These are phyloP conservation scores for Candida parachauliodes DNA, from an alignment of 805 yeast species.

Conservation along the genomic window DNA sequence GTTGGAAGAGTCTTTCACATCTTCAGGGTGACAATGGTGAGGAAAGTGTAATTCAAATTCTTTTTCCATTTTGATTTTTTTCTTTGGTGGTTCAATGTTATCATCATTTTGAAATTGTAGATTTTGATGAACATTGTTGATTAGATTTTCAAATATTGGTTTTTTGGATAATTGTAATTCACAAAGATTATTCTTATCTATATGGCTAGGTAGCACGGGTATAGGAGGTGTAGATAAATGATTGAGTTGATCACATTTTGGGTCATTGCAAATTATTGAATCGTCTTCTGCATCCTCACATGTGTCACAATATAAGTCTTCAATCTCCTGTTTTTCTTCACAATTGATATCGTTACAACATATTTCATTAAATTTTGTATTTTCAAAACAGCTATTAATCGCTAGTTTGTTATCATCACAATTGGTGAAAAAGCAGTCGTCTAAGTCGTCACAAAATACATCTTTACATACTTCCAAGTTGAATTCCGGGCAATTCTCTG, in stretches of 20 bases:
- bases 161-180: conserved; percentile 25
- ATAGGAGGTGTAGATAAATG: conserved; percentile 5
- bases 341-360: conserved; percentile 9
- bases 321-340: not conserved
- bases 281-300: conserved; percentile 1
- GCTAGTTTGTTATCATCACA: conserved; percentile 23
- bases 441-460: conserved; percentile 40
- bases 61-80: conserved; percentile 11
- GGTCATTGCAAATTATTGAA: conserved; percentile 4
- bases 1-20: conserved; percentile 5
- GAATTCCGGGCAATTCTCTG: conserved; percentile 24
- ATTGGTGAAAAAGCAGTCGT: conserved; percentile 37
- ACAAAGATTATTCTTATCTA: conserved; percentile 23
- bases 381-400: conserved; percentile 7
- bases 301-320: not conserved
- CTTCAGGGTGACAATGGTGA: conserved; percentile 29
- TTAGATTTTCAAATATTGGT: conserved; percentile 37
- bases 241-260: conserved; percentile 8
- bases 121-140: conserved; percentile 32
- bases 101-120: conserved; percentile 11
- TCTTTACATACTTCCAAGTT: conserved; percentile 33
- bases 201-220: conserved; percentile 6
- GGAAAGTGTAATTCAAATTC: conserved; percentile 37
- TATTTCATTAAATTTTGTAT: conserved; percentile 5
- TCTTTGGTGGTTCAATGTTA: conserved; percentile 6